These are phyloP conservation scores for Tolypocladium tundrense DNA, from an alignment of 2,329 filamentous ascomycete species.

Conservation along the genomic window DNA sequence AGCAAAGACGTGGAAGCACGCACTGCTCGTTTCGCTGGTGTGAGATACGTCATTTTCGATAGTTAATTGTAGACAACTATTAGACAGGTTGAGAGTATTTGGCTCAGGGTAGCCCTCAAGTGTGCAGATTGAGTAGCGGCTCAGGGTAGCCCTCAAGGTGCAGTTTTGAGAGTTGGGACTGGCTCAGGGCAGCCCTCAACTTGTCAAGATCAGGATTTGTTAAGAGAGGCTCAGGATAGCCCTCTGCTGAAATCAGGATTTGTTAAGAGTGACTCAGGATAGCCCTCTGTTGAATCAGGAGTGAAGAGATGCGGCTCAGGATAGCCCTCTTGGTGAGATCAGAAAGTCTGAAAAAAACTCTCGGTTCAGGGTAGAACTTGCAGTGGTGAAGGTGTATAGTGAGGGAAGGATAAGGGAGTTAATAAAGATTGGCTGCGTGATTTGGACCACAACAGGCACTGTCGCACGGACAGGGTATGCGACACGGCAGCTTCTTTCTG, in stretches of 20 bases:
- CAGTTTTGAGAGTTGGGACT: conserved; percentile 1
- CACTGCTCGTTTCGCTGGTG: conserved; percentile 6
- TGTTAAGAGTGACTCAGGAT: conserved; percentile 5
- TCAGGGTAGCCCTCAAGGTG: conserved; percentile 1
- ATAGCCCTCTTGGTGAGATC: background rate
- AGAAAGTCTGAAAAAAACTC: background rate
- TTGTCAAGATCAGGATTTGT: conserved; percentile 2
- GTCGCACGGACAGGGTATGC: background rate
- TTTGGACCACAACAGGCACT: background rate
- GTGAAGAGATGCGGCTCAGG: background rate
- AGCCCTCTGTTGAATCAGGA: background rate
- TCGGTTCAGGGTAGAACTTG: background rate
- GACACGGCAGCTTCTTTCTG: background rate
- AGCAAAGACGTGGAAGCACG: conserved; percentile 7
- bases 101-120: conserved; percentile 5
- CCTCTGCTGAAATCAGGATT: conserved; percentile 4
- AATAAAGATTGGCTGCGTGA: background rate
- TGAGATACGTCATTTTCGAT: conserved; percentile 6
- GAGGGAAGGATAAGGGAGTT: background rate
- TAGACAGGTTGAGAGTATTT: background rate
- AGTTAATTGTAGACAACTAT: conserved; percentile 1
- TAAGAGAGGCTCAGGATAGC: conserved; percentile 11
- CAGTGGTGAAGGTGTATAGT: background rate
- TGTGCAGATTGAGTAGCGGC: background rate
- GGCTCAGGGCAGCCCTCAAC: conserved; percentile 5